A percentile compares a stretch with the other conserved stretches of the same genome.
phyloP scores from a whole-genome alignment of 495 filamentous ascomycete genomes.

The Hypoxylon rickii region DNA sequence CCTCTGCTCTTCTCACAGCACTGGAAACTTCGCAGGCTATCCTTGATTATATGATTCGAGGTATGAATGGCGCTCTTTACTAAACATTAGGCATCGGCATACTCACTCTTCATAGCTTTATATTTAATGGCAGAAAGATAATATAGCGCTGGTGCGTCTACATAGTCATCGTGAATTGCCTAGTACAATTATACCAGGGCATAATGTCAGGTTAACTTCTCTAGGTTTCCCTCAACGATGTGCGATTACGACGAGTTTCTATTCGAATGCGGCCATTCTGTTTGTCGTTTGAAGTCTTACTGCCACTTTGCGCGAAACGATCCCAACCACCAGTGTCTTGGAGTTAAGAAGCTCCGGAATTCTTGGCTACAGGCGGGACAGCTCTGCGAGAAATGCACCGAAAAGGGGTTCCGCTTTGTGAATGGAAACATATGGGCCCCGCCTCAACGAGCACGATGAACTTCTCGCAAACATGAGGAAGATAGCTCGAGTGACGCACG shows the following conservation, averaged over 20 bases:
- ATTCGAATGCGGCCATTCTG: constrained; percentile 63
- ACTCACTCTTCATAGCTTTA: constrained; percentile 8
- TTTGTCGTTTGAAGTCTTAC: constrained; percentile 60
- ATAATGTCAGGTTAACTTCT: not conserved
- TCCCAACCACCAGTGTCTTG: constrained; percentile 63
- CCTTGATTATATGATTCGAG: not conserved
- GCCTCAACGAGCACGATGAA: constrained; percentile 10
- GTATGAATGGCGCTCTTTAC: constrained; percentile 5
- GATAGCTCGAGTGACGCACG: constrained; percentile 2
- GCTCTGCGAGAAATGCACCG: constrained; percentile 51
- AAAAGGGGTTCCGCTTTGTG: constrained; percentile 23
- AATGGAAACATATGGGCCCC: constrained; percentile 28
- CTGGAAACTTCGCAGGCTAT: not conserved
- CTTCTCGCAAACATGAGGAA: not conserved
- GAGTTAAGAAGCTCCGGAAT: constrained; percentile 62
- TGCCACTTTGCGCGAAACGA: constrained; percentile 75
- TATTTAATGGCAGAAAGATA: not conserved
- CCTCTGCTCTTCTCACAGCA: not conserved
- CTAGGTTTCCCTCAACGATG: constrained; percentile 46
- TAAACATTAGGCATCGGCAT: not conserved
- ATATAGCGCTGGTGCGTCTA: constrained; percentile 3
- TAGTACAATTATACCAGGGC: not conserved
- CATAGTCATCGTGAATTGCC: not conserved
- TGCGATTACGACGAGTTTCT: constrained; percentile 69
- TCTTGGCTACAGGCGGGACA: constrained; percentile 53